These are phyloP conservation scores for Brasilioporus rufonigricans DNA, from an alignment of 768 basidiomycete species.

Conservation along the genomic window DNA sequence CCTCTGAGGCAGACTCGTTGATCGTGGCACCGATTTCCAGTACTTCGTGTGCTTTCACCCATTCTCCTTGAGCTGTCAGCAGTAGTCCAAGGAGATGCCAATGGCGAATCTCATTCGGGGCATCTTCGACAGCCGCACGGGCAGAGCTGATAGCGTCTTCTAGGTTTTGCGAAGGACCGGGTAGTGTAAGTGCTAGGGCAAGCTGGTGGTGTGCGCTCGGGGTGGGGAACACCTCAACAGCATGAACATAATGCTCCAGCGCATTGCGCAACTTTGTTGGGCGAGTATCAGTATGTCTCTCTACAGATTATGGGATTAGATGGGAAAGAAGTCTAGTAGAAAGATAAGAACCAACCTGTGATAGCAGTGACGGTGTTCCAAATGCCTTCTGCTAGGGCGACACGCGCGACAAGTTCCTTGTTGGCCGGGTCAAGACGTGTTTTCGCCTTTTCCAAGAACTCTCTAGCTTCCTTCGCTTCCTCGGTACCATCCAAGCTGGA, in stretches of 20 bases:
- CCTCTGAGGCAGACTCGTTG: slow-evolving; percentile 41
- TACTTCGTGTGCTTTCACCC: slow-evolving; percentile 72
- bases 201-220: slow-evolving; percentile 73
- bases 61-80: slow-evolving; percentile 75
- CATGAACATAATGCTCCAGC: slow-evolving; percentile 46
- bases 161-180: slow-evolving; percentile 62
- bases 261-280: slow-evolving; percentile 57
- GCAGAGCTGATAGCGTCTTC: slow-evolving; percentile 66
- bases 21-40: slow-evolving; percentile 73
- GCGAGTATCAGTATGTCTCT: slow-evolving; percentile 63
- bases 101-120: slow-evolving; percentile 61
- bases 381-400: slow-evolving; percentile 71
- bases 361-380: slow-evolving; percentile 67
- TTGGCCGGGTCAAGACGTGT: slow-evolving; percentile 49
- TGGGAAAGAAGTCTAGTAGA: background rate
- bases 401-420: slow-evolving; percentile 53
- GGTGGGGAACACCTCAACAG: slow-evolving; percentile 48
- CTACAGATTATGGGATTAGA: slow-evolving; percentile 37
- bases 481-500: slow-evolving; percentile 44
- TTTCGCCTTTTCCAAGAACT: slow-evolving; percentile 58
- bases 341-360: slow-evolving; percentile 47
- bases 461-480: slow-evolving; percentile 61
- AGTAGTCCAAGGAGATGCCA: slow-evolving; percentile 92
- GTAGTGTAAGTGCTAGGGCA: slow-evolving; percentile 68
- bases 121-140: slow-evolving; percentile 68